Conservation (phyloP, 306 rosid species). For the Pterocarpus santalinus region DNA sequence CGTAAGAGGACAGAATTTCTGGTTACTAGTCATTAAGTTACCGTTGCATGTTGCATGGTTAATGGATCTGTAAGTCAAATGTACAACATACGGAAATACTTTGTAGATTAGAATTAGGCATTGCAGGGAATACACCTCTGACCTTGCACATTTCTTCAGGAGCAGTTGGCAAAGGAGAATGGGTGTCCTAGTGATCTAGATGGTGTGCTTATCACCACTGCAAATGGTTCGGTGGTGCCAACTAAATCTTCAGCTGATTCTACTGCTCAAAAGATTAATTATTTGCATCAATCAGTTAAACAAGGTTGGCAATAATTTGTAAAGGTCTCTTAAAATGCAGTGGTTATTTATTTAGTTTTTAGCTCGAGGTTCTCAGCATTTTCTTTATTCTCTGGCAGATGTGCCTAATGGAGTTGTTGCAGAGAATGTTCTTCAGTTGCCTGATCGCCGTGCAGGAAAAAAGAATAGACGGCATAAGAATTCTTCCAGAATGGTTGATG, state of each 20-base stretch:
- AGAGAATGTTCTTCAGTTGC: constrained; percentile 65
- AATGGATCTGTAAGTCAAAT: constrained; percentile 31
- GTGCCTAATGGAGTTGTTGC: constrained; percentile 61
- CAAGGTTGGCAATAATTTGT: constrained; percentile 61
- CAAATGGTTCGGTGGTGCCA: constrained; percentile 58
- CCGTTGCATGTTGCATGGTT: constrained; percentile 30
- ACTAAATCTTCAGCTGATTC: constrained; percentile 51
- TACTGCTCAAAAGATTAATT: constrained; percentile 49
- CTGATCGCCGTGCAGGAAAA: constrained; percentile 74
- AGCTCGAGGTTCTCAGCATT: constrained; percentile 42
- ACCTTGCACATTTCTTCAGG: constrained; percentile 59
- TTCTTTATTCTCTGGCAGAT: constrained; percentile 56
- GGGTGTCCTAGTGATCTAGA: constrained; percentile 56
- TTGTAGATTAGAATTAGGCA: constrained; percentile 32
- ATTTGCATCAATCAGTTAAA: constrained; percentile 50
- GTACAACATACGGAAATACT: constrained; percentile 30
- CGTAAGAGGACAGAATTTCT: constrained; percentile 23
- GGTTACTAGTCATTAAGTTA: constrained; percentile 34
- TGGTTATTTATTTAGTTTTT: constrained; percentile 9
- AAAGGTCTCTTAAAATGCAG: constrained; percentile 43
- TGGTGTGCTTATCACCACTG: constrained; percentile 48
- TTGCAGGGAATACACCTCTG: constrained; percentile 44
- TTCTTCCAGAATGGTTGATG: constrained; percentile 67
- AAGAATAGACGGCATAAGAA: constrained; percentile 71
- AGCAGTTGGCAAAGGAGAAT: constrained; percentile 59